A percentile compares a stretch with the other conserved stretches of the same genome.
phyloP scores from a whole-genome alignment of 2,329 filamentous ascomycete species.

The Emydomyces testavorans region DNA sequence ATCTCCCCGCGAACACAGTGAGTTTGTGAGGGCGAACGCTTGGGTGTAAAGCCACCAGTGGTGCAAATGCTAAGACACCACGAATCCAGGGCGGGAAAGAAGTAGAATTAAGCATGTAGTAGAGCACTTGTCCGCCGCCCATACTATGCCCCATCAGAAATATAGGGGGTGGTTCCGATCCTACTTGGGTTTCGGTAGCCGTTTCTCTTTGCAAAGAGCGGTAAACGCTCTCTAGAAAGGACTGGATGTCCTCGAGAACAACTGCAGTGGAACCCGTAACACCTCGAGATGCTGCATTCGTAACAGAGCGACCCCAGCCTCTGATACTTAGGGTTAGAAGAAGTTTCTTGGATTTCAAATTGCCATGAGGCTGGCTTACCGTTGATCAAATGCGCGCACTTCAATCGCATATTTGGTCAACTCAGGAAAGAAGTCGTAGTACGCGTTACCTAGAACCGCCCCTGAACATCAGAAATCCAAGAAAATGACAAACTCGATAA shows the following conservation, averaged over 20 bases:
- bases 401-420: conserved; percentile 63
- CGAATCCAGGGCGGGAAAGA: conserved; percentile 48
- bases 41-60: conserved; percentile 63
- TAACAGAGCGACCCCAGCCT: conserved; percentile 72
- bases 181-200: conserved; percentile 25
- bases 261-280: conserved; percentile 60
- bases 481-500: background rate
- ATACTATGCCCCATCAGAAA: conserved; percentile 88
- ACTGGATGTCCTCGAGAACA: conserved; percentile 67
- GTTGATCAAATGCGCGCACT: conserved; percentile 69
- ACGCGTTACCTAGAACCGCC: conserved; percentile 48
- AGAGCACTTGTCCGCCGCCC: conserved; percentile 70
- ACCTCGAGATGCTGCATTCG: conserved; percentile 51
- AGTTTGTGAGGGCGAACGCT: conserved; percentile 51
- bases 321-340: conserved; percentile 20
- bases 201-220: conserved; percentile 31
- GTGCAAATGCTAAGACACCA: conserved; percentile 66
- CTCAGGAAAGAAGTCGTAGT: conserved; percentile 59
- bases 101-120: conserved; percentile 38
- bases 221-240: conserved; percentile 52
- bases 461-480: background rate
- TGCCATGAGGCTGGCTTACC: conserved; percentile 23
- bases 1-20: conserved; percentile 53
- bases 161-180: conserved; percentile 42
- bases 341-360: background rate